These are phyloP conservation scores for Xylariaceae sp. DNA, from an alignment of 2,329 filamentous ascomycete genomes.

Conservation along the genomic window DNA sequence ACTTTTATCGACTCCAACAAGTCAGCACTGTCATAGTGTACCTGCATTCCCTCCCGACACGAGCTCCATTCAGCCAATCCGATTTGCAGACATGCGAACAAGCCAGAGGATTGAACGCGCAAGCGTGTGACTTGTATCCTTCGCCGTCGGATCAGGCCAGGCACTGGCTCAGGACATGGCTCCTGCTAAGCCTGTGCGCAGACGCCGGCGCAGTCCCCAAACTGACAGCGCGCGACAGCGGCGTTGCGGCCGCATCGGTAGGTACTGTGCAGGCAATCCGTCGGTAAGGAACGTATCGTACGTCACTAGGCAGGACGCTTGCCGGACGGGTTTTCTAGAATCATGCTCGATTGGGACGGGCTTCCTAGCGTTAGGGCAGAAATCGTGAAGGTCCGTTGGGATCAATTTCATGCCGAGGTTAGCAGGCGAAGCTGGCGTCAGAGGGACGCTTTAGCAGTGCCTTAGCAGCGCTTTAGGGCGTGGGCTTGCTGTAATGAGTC, in stretches of 20 bases:
- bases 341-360: background rate
- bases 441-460: too few relatives aligned
- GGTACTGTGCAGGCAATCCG: background rate
- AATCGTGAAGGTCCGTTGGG: background rate
- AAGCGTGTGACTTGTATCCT: background rate
- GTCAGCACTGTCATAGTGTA: too few relatives aligned
- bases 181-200: background rate
- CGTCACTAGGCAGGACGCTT: background rate
- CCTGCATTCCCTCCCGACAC: too few relatives aligned
- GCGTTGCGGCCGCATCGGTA: background rate
- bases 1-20: too few relatives aligned
- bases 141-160: background rate
- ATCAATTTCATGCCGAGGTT: background rate
- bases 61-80: too few relatives aligned
- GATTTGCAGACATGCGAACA: too few relatives aligned
- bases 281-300: too few relatives aligned
- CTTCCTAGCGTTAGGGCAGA: background rate
- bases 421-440: background rate
- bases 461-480: too few relatives aligned
- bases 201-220: background rate
- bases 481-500: too few relatives aligned
- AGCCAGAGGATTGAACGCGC: background rate
- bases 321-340: background rate
- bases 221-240: background rate
- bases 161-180: background rate